These are phyloP conservation scores for Torulaspora indica DNA, from an alignment of 805 yeast species.

Conservation along the genomic window DNA sequence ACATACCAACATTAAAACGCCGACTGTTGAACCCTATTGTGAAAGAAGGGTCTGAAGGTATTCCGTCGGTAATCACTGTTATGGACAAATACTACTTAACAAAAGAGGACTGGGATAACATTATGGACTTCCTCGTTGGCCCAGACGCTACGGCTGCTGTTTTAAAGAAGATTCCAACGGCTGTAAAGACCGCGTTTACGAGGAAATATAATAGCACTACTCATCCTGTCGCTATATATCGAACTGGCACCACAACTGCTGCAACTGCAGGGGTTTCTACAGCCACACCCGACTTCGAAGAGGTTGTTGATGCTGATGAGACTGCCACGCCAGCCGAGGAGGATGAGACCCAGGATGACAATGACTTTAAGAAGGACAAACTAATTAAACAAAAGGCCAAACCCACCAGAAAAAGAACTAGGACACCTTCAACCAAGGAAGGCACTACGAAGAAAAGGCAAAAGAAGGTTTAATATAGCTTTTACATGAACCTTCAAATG, in stretches of 20 bases:
- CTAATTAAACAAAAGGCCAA: conserved; percentile 33
- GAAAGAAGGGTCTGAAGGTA: conserved; percentile 54
- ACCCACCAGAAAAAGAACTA: conserved; percentile 28
- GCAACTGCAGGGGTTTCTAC: conserved; percentile 15
- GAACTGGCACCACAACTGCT: conserved; percentile 57
- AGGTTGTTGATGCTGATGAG: conserved; percentile 36
- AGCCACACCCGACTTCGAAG: conserved; percentile 36
- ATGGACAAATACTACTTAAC: conserved; percentile 86
- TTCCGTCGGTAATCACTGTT: conserved; percentile 56
- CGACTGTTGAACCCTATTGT: conserved; percentile 57
- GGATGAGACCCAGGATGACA: conserved; percentile 28
- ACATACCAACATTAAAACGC: conserved; percentile 59
- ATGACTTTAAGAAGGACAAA: conserved; percentile 38
- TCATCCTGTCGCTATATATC: conserved; percentile 84
- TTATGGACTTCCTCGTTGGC: conserved; percentile 82
- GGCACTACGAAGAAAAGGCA: conserved; percentile 22
- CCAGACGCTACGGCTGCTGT: conserved; percentile 42
- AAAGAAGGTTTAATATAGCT: conserved; percentile 15
- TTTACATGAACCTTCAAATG: neutral
- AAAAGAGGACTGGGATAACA: conserved; percentile 85
- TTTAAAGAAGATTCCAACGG: conserved; percentile 62
- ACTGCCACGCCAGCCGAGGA: conserved; percentile 29
- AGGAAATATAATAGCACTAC: conserved; percentile 66
- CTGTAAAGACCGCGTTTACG: conserved; percentile 82
- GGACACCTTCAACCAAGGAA: conserved; percentile 15